Base-by-base conservation (phyloP, 495 filamentous ascomycete species). In the Patellaria atrata region DNA sequence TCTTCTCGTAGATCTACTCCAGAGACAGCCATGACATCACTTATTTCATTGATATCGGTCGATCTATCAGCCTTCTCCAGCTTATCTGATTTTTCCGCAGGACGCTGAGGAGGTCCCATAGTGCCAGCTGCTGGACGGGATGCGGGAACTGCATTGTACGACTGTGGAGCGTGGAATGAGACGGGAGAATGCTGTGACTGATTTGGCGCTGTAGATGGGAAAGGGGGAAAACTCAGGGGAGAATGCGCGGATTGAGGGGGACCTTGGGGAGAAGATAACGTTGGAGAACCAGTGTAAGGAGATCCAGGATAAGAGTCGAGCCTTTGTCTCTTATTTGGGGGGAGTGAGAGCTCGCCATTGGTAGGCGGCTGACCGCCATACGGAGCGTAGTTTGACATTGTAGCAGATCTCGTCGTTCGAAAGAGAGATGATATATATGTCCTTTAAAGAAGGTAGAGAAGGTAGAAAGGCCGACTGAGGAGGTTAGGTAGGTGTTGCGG, bases 1-100 rank as follows among this genome's bases (percentile, higher is more conserved):
- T 94, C 85, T 50, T 78, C 82, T 33, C 71, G 70, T 1, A 92
- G 60, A 61, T 93, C 79, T 38, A 94, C 77, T 31, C 82, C 84
- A 15, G 82, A 79, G 21, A 71, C 76, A 19, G 71, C 68, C 38
- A 93, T 51, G 29, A 84, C 75, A 62, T 94, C 85, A 30, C 69
- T 75, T 31, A 83, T 61, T 36, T 82, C 72, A 27, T 75, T 69
- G 24, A 77, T 71, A 54, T 82, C 83, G 0, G 64, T 65, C 22
- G 40, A 36, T 16, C 34, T 27, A 29, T 45, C 43, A 0, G 74
- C 70, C 38, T 72, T 73, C 20, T 80, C 76, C 5, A 45, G 30
- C 14, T 46, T 40, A 30, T 33, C 35, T 8, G 63, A 62, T 35
- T 59, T 55, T 28, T 48, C 49, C 14, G 28, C 30, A 12, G 82